Evolutionary conservation across 306 rosid species (phyloP), one percentile per base, ranked within the genome.

Genomic region (Rosa chinensis): DNA sequence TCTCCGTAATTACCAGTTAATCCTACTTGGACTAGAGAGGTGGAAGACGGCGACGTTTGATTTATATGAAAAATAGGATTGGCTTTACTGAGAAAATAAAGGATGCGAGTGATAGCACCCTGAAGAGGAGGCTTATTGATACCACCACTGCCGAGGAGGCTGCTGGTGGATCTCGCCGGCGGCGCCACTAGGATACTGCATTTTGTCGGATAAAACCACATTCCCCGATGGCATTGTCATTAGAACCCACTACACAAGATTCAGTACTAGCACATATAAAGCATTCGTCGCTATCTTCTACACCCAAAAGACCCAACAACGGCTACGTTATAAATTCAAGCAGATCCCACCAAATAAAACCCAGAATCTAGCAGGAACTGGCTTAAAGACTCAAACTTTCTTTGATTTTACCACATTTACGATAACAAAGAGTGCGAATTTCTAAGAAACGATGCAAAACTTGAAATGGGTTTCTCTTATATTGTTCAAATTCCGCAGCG

Each of bases 211-310:
- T 21, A 85, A 74, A 35, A 87, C 92, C 85, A 83, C 91, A 85
- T 94, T 92, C 77, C 92, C 97, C 79, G 98, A 88, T 80, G 98
- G 97, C 96, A 92, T 90, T 90, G 98, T 91, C 94, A 94, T 94
- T 89, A 87, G 47, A 81, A 55, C 80, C 79, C 84, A 73, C 79
- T 72, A 52, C 35, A 78, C 82, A 63, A 9, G 55, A 77, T 20
- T 74, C 83, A 69, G 90, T 78, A 86, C 81, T 64, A 85, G 79
- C 80, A 82, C 86, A 58, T 82, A 85, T 50, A 87, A 70, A 89
- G 90, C 85, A 88, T 86, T 77, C 88, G 89, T 85, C 87, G 72
- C 53, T 53, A 52, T 39, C 61, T 39, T 64, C 74, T 75, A 88
- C 88, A 87, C 88, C 90, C 85, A 82, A 43, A 2, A 85, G 61